A percentile compares a stretch with the other conserved stretches of the same genome.
These are phyloP conservation scores for Proliferodiscus dingleyae DNA, from an alignment of 2,329 filamentous ascomycete genomes.

Conservation along the genomic window DNA sequence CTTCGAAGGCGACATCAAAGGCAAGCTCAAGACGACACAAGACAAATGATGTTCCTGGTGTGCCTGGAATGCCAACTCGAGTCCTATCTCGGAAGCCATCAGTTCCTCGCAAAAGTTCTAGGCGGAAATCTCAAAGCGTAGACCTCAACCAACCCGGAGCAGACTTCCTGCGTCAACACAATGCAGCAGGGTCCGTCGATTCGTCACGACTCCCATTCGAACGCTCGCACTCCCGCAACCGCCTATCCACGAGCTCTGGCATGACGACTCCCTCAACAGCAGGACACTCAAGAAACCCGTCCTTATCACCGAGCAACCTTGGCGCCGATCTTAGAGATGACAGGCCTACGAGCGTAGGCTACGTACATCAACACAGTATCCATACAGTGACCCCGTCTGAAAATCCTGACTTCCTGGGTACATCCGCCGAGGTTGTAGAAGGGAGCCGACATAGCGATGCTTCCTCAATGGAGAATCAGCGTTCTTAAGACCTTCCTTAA, in stretches of 20 bases:
- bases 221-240: constrained; percentile 48
- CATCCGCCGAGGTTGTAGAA: constrained; percentile 53
- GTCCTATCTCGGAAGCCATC: constrained; percentile 29
- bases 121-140: constrained; percentile 39
- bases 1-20: constrained; percentile 51
- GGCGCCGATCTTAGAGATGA: constrained; percentile 39
- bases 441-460: constrained; percentile 24
- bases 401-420: constrained; percentile 45
- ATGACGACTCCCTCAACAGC: constrained; percentile 43
- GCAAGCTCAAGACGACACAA: constrained; percentile 16
- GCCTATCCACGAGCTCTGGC: constrained; percentile 48
- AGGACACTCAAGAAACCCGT: constrained; percentile 33
- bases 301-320: constrained; percentile 21
- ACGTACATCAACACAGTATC: constrained; percentile 54
- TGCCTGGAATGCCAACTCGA: constrained; percentile 35
- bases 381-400: constrained; percentile 48
- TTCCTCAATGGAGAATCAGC: constrained; percentile 20
- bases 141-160: constrained; percentile 16
- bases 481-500: constrained; percentile 4
- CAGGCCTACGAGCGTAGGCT: constrained; percentile 50
- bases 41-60: constrained; percentile 24
- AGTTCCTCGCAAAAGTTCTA: constrained; percentile 70
- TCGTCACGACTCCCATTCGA: constrained; percentile 51
- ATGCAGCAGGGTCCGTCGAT: constrained; percentile 22
- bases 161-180: constrained; percentile 15